phyloP scores from a whole-genome alignment of 495 filamentous ascomycete species.

The Physcia stellaris region DNA sequence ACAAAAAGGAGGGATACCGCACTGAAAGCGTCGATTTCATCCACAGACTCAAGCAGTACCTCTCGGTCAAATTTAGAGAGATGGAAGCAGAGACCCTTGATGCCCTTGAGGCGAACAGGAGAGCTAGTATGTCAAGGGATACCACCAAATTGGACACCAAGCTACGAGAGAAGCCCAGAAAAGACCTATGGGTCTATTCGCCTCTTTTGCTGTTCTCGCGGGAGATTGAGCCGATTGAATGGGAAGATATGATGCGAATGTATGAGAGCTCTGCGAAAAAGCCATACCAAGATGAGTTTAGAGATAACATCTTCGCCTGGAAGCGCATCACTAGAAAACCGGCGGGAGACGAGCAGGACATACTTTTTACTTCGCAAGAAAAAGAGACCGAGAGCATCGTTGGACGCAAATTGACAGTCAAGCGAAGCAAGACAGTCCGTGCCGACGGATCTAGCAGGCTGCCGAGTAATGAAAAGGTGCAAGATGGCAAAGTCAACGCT shows the following conservation, averaged over 20 bases:
- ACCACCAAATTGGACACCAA: slow-evolving; percentile 34
- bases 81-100: slow-evolving; percentile 51
- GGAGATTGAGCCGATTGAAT: slow-evolving; percentile 67
- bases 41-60: slow-evolving; percentile 61
- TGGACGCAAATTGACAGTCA: slow-evolving; percentile 83
- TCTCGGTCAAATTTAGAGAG: slow-evolving; percentile 67
- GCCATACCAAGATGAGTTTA: slow-evolving; percentile 71
- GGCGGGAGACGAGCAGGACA: slow-evolving; percentile 72
- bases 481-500: slow-evolving; percentile 53
- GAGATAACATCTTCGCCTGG: slow-evolving; percentile 67
- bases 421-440: slow-evolving; percentile 72
- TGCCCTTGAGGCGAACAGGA: slow-evolving; percentile 34
- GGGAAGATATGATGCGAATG: slow-evolving; percentile 61
- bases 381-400: slow-evolving; percentile 65
- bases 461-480: slow-evolving; percentile 42
- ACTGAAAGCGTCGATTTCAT: slow-evolving; percentile 59
- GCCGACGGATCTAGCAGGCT: slow-evolving; percentile 46
- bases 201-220: slow-evolving; percentile 73
- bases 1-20: slow-evolving; percentile 81
- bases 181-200: slow-evolving; percentile 66
- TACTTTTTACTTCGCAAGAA: slow-evolving; percentile 76
- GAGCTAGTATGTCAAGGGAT: slow-evolving; percentile 37
- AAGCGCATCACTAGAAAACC: slow-evolving; percentile 65
- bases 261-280: slow-evolving; percentile 65
- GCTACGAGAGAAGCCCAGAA: slow-evolving; percentile 37